Evolutionary conservation across 2,329 filamentous ascomycete genomes (phyloP).

Genomic region (Grosmannia serpens): DNA sequence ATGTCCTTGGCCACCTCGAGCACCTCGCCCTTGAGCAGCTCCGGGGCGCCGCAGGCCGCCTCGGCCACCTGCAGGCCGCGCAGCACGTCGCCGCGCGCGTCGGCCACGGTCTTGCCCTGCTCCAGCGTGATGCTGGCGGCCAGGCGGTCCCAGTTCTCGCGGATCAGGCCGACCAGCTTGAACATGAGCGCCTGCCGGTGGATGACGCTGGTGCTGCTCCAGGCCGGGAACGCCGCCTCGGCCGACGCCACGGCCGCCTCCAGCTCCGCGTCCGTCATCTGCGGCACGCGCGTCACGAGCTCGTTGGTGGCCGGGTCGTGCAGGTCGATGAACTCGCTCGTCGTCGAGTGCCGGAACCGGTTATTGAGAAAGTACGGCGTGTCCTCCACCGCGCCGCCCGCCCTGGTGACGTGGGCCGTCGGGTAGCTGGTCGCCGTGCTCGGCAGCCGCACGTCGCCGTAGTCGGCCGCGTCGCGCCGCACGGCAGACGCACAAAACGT

Average conservation of each 20-base stretch:
- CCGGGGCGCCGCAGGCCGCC: constrained; percentile 68
- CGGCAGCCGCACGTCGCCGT: constrained; percentile 28
- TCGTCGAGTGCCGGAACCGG: constrained; percentile 56
- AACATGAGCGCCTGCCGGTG: constrained; percentile 78
- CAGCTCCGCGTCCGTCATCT: constrained; percentile 69
- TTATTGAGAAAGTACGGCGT: constrained; percentile 79
- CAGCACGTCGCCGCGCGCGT: constrained; percentile 71
- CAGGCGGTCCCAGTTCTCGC: constrained; percentile 75
- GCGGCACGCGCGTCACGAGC: constrained; percentile 70
- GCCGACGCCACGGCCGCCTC: constrained; percentile 65
- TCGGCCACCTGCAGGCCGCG: constrained; percentile 77
- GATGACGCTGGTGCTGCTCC: constrained; percentile 62
- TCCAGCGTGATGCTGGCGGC: constrained; percentile 78
- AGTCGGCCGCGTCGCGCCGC: constrained; percentile 31
- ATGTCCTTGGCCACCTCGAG: constrained; percentile 82
- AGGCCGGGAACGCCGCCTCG: constrained; percentile 61
- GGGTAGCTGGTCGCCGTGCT: constrained; percentile 53
- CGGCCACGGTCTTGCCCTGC: constrained; percentile 80
- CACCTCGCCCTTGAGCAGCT: constrained; percentile 72
- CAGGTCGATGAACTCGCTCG: constrained; percentile 66
- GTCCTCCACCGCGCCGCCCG: constrained; percentile 48
- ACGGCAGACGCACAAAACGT: constrained; percentile 28
- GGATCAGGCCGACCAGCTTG: constrained; percentile 67
- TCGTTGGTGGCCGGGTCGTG: constrained; percentile 79
- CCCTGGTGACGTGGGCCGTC: constrained; percentile 55